Evolutionary conservation across 345 rosid genomes (phyloP).

Genomic region (Brassica carinata): DNA sequence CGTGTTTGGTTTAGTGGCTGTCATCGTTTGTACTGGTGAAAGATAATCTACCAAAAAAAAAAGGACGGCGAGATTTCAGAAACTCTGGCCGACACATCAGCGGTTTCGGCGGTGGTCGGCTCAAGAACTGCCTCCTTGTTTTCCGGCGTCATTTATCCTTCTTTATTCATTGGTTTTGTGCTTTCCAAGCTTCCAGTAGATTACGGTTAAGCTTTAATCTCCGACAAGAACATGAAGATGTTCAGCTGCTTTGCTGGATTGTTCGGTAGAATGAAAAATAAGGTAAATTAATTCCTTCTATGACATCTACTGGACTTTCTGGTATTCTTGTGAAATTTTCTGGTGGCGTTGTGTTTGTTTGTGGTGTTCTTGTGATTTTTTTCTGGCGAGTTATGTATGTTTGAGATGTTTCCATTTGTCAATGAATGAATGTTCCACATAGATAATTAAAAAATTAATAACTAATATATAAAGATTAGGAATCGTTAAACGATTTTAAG

Average conservation of each 20-base stretch:
- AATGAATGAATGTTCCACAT: neutral
- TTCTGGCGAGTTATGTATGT: neutral
- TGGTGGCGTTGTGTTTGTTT: neutral
- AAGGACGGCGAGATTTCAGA: slow-evolving; percentile 45
- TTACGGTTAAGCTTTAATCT: slow-evolving; percentile 56
- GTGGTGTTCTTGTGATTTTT: neutral
- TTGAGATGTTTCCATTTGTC: neutral
- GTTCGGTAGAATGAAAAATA: slow-evolving; percentile 43
- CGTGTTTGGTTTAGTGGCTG: slow-evolving; percentile 6
- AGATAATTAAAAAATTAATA: too few species aligned
- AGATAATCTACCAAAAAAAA: neutral
- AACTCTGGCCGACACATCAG: slow-evolving; percentile 78
- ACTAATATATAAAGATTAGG: too few species aligned
- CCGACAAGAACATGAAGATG: slow-evolving; percentile 46
- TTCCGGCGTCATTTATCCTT: slow-evolving; percentile 41
- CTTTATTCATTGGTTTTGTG: slow-evolving; percentile 34
- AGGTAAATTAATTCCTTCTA: slow-evolving; percentile 43
- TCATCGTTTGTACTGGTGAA: slow-evolving; percentile 36
- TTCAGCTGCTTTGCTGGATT: slow-evolving; percentile 50
- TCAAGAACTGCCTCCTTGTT: slow-evolving; percentile 42
- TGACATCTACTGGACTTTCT: neutral
- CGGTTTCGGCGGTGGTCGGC: slow-evolving; percentile 47
- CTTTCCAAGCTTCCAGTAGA: slow-evolving; percentile 72
- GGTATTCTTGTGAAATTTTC: too few species aligned
- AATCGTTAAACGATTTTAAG: neutral